phyloP scores from a whole-genome alignment of 768 basidiomycete genomes.

The Rhizopogon salebrosus region DNA sequence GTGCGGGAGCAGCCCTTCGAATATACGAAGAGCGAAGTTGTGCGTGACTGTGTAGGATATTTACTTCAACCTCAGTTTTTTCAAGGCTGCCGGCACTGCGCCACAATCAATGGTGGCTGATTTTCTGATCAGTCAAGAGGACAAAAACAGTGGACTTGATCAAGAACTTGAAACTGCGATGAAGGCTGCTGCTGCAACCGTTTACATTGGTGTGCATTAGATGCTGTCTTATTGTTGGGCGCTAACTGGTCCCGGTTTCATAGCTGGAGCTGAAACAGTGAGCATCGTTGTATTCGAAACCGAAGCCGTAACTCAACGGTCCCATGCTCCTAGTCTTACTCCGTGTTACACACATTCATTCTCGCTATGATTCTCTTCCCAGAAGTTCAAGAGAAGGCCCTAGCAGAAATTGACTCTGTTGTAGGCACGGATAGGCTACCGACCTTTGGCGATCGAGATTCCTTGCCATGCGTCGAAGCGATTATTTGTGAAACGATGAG shows the following conservation, averaged over 20 bases:
- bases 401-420: conserved; percentile 4
- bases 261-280: background rate
- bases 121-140: too few species aligned
- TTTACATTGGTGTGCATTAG: conserved; percentile 1
- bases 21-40: conserved; percentile 2
- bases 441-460: background rate
- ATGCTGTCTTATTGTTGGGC: background rate
- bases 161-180: background rate
- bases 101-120: too few species aligned
- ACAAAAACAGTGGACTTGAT: too few species aligned
- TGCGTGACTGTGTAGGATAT: background rate
- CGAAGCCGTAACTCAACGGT: background rate
- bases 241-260: background rate
- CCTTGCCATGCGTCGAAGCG: conserved; percentile 5
- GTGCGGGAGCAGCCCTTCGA: conserved; percentile 1
- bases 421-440: background rate
- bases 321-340: background rate
- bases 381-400: conserved; percentile 4
- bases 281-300: background rate
- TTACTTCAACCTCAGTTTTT: too few species aligned
- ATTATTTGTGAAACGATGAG: conserved; percentile 5
- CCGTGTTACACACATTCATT: conserved; percentile 1
- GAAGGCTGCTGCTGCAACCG: background rate
- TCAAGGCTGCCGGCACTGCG: background rate
- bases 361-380: conserved; percentile 5